A percentile compares a stretch with the other conserved stretches of the same genome.
Conservation (phyloP, 129 eudicot species). For the Ambrosia artemisiifolia region DNA sequence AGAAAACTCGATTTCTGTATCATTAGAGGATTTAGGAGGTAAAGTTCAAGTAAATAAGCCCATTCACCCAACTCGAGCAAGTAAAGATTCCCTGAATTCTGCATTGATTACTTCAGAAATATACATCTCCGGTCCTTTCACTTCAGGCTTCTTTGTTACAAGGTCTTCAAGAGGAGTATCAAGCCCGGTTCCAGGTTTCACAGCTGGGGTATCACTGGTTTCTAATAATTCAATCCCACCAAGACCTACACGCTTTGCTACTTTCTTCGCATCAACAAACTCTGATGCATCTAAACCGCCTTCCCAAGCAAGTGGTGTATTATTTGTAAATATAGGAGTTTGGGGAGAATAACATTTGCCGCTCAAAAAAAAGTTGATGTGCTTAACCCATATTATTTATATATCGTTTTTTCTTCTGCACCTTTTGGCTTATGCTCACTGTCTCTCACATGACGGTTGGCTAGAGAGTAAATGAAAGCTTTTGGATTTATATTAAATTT, state of each 20-base stretch:
- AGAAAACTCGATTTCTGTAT: slow-evolving; percentile 79
- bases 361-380: neutral
- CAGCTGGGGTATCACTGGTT: slow-evolving; percentile 54
- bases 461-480: neutral
- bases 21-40: slow-evolving; percentile 67
- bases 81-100: slow-evolving; percentile 78
- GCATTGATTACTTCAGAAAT: slow-evolving; percentile 72
- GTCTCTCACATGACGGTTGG: neutral
- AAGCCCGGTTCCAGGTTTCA: slow-evolving; percentile 41
- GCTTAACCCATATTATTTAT: neutral
- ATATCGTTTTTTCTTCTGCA: neutral
- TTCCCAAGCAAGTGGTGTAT: slow-evolving; percentile 58
- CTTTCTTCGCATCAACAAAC: slow-evolving; percentile 78
- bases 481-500: neutral
- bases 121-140: slow-evolving; percentile 93
- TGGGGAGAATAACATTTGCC: too few relatives aligned
- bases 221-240: slow-evolving; percentile 88
- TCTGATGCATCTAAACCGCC: slow-evolving; percentile 97
- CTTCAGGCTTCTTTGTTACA: slow-evolving; percentile 66
- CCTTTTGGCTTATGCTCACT: neutral
- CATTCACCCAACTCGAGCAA: slow-evolving; percentile 72
- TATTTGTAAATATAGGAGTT: too few relatives aligned
- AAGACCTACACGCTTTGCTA: slow-evolving; percentile 57
- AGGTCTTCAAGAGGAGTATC: slow-evolving; percentile 64
- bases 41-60: slow-evolving; percentile 68